These are phyloP conservation scores for Hansenula lynferdii DNA, from an alignment of 1,139 yeast species.

Conservation along the genomic window DNA sequence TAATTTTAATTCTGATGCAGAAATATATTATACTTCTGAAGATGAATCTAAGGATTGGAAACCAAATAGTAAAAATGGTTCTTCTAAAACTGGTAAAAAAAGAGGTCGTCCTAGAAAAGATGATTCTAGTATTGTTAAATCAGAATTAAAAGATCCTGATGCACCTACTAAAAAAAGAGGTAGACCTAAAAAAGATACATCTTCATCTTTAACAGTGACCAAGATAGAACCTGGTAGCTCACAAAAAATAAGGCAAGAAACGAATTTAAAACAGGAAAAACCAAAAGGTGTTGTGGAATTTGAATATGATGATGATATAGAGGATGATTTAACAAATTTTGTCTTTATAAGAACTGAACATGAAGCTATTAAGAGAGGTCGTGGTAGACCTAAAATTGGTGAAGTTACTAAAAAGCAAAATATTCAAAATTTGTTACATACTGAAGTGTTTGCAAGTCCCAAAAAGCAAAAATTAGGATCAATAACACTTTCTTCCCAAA, in stretches of 20 bases:
- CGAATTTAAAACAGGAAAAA: conserved; percentile 1
- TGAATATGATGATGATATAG: not conserved
- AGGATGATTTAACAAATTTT: conserved; percentile 1
- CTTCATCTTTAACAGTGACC: too few relatives aligned
- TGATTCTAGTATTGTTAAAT: too few relatives aligned
- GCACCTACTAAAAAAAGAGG: not conserved
- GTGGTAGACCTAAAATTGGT: conserved; percentile 2
- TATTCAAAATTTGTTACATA: conserved; percentile 2
- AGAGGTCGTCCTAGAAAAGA: conserved; percentile 3
- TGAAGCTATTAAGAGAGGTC: not conserved
- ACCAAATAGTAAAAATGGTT: not conserved
- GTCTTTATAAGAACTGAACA: not conserved
- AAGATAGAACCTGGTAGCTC: too few relatives aligned
- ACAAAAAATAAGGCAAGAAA: not conserved
- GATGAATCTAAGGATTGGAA: not conserved
- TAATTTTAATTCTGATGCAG: not conserved
- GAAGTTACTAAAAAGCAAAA: conserved; percentile 2
- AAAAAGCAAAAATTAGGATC: conserved; percentile 18
- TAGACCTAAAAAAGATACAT: not conserved
- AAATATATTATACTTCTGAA: not conserved
- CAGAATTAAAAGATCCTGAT: not conserved
- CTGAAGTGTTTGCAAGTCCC: conserved; percentile 19
- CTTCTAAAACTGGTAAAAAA: not conserved
- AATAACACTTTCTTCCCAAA: conserved; percentile 7
- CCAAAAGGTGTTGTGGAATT: not conserved